These are phyloP conservation scores for Yamadazyma mexicana DNA, from an alignment of 1,139 yeast genomes.

Conservation along the genomic window DNA sequence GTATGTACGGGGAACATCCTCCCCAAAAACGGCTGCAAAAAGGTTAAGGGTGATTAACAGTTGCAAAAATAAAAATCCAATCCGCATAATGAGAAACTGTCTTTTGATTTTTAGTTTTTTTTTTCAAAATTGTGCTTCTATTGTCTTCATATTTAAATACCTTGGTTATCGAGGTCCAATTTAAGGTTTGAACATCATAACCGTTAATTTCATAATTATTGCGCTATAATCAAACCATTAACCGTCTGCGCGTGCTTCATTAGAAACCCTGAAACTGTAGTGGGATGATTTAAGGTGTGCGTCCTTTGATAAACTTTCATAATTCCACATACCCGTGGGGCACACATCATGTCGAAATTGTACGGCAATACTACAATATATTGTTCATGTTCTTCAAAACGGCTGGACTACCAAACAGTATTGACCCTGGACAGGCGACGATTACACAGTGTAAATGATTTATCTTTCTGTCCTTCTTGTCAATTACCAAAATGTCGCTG, in stretches of 20 bases:
- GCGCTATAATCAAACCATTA: no score
- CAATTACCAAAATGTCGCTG: conserved; percentile 28
- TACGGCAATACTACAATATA: conserved; percentile 7
- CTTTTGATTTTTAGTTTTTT: neutral
- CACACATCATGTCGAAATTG: conserved; percentile 9
- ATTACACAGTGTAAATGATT: conserved; percentile 15
- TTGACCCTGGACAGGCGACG: neutral
- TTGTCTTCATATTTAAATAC: no score
- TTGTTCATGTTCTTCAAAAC: conserved; percentile 12
- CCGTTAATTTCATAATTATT: neutral
- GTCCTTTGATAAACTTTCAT: no score
- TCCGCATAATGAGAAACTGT: neutral
- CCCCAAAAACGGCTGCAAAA: neutral
- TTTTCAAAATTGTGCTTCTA: no score
- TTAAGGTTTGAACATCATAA: neutral
- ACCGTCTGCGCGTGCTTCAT: no score
- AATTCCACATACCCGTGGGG: no score
- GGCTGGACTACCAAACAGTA: conserved; percentile 4
- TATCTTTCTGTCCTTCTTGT: conserved; percentile 43
- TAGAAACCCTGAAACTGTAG: no score
- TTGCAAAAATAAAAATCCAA: neutral
- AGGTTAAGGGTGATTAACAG: neutral
- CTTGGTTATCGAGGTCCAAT: no score
- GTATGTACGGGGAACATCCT: conserved; percentile 10
- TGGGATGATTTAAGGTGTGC: no score